A percentile compares a stretch with the other conserved stretches of the same genome.
Conservation (phyloP, 768 basidiomycete genomes). For the Megacollybia marginata region DNA sequence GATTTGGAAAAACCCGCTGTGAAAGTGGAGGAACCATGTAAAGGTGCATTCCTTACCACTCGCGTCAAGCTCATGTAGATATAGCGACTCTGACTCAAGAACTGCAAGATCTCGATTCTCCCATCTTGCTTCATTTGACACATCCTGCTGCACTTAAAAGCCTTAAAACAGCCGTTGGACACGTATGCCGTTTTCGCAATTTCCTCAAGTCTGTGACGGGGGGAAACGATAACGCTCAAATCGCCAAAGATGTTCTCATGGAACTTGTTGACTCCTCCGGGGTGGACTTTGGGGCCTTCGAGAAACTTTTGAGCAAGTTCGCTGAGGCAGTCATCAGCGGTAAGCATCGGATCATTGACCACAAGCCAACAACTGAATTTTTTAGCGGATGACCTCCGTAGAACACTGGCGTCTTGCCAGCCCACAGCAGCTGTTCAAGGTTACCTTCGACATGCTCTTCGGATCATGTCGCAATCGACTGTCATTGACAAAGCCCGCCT, state of each 20-base stretch:
- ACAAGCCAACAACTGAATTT: constrained; percentile 1
- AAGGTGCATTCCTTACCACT: background rate
- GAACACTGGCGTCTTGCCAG: constrained; percentile 52
- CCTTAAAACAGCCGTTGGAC: constrained; percentile 39
- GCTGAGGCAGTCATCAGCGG: constrained; percentile 28
- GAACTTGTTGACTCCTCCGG: constrained; percentile 63
- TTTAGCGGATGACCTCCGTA: constrained; percentile 44
- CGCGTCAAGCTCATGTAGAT: too few species aligned
- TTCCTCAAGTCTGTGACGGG: constrained; percentile 47
- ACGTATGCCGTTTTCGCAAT: constrained; percentile 53
- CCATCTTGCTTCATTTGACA: constrained; percentile 49
- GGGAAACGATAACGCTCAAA: constrained; percentile 53
- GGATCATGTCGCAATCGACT: constrained; percentile 37
- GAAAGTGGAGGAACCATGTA: constrained; percentile 1
- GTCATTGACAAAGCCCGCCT: constrained; percentile 59
- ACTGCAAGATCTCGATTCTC: constrained; percentile 14
- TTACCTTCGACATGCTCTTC: constrained; percentile 34
- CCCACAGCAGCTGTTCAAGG: constrained; percentile 40
- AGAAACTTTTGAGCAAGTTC: constrained; percentile 34
- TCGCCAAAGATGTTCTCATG: constrained; percentile 54
- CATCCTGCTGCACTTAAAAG: constrained; percentile 57
- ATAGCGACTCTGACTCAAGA: too few species aligned
- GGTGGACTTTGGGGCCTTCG: constrained; percentile 48
- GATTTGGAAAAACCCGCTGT: constrained; percentile 10
- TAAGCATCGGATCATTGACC: constrained; percentile 11